Evolutionary conservation across 805 yeast genomes (phyloP).

Genomic region (Zygosaccharomyces gambellarensis): DNA sequence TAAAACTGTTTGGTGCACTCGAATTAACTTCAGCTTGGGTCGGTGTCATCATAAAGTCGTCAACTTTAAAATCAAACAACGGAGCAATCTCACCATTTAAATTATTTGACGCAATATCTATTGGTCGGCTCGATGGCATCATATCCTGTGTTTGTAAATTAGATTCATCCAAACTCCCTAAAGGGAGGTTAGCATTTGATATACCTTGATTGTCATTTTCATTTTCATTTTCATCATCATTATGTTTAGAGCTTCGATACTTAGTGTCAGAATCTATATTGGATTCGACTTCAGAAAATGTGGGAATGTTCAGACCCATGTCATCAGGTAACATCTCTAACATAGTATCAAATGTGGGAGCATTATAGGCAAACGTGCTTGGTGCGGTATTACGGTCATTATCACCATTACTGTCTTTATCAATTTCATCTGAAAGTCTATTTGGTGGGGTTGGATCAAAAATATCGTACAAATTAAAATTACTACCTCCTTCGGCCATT

Average conservation of each 20-base stretch:
- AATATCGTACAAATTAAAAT: conserved; percentile 12
- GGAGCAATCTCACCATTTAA: conserved; percentile 39
- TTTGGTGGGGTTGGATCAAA: conserved; percentile 12
- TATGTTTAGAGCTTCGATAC: background rate
- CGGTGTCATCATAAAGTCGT: conserved; percentile 36
- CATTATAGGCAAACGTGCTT: conserved; percentile 5
- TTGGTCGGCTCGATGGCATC: conserved; percentile 18
- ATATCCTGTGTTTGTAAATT: background rate
- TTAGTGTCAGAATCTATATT: background rate
- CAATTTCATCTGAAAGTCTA: conserved; percentile 8
- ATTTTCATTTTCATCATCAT: background rate
- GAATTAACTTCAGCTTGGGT: conserved; percentile 34
- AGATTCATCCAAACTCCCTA: background rate
- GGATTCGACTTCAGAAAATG: background rate
- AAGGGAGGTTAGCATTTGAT: background rate
- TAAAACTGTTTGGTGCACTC: conserved; percentile 35
- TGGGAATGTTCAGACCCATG: conserved; percentile 14
- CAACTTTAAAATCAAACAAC: conserved; percentile 38
- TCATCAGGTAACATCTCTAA: conserved; percentile 35
- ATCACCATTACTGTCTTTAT: conserved; percentile 3
- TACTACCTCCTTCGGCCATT: conserved; percentile 12
- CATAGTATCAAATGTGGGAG: conserved; percentile 32
- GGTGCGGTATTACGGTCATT: background rate
- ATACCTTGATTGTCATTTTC: background rate
- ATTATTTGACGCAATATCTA: conserved; percentile 27